Conservation (phyloP, 2,329 filamentous ascomycete species). For the Colletotrichum camelliae region DNA sequence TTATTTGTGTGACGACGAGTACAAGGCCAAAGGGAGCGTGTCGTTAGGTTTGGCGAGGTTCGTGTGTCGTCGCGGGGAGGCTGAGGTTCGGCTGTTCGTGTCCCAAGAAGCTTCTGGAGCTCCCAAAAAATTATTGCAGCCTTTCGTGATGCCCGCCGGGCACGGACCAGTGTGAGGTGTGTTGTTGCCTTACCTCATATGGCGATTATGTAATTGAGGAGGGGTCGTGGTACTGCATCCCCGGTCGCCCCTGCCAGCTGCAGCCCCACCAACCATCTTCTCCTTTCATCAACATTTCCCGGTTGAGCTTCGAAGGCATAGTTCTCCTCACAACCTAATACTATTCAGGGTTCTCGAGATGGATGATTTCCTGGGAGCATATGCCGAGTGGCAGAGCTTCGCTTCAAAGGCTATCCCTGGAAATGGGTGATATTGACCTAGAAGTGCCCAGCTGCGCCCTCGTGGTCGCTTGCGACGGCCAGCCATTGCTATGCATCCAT, state of each 20-base stretch:
- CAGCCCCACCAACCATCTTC: neutral
- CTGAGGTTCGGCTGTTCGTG: constrained; percentile 24
- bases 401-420: neutral
- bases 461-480: neutral
- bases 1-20: neutral
- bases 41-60: neutral
- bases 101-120: constrained; percentile 44
- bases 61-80: constrained; percentile 13
- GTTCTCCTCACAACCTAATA: neutral
- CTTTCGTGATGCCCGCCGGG: constrained; percentile 32
- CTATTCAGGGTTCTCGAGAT: neutral
- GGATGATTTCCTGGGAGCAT: neutral
- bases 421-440: neutral
- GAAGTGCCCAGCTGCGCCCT: neutral
- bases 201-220: constrained; percentile 23
- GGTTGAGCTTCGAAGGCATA: neutral
- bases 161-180: constrained; percentile 22
- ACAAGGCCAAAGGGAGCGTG: neutral
- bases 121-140: constrained; percentile 57
- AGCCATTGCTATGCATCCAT: neutral
- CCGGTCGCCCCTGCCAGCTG: neutral
- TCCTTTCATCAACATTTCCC: neutral
- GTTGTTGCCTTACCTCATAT: constrained; percentile 9
- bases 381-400: neutral
- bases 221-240: neutral